A percentile compares a stretch with the other conserved stretches of the same genome.
Conservation (phyloP, 139 green algal species). For the Closterium sp. region DNA sequence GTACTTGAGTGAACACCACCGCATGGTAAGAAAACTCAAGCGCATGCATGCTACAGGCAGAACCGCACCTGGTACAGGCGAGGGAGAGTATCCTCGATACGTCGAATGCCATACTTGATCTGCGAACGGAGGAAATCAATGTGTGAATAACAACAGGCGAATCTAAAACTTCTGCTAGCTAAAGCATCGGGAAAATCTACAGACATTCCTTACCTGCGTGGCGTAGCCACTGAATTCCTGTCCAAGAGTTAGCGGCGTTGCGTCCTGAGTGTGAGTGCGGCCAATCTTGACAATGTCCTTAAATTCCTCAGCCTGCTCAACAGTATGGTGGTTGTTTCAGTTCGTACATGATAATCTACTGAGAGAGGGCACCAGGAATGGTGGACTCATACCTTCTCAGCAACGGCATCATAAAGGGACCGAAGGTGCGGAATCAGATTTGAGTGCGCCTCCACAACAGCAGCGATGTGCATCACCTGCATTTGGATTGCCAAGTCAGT, state of each 20-base stretch:
- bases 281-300: constrained; percentile 93
- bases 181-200: not conserved
- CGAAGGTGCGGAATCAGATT: constrained; percentile 75
- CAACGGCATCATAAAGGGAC: constrained; percentile 65
- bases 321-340: not conserved
- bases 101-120: constrained; percentile 75
- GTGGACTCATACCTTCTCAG: constrained; percentile 62
- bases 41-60: not conserved
- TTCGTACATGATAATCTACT: too few species aligned
- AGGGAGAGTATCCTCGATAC: constrained; percentile 70
- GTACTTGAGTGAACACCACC: not conserved
- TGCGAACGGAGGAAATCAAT: too few species aligned
- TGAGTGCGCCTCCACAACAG: constrained; percentile 66
- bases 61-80: constrained; percentile 59
- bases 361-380: too few species aligned
- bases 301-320: constrained; percentile 65
- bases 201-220: constrained; percentile 63
- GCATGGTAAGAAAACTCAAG: not conserved
- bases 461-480: constrained; percentile 87
- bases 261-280: constrained; percentile 91
- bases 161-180: too few species aligned
- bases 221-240: constrained; percentile 93
- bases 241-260: constrained; percentile 88
- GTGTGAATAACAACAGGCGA: too few species aligned
- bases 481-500: not conserved